A percentile compares a stretch with the other conserved stretches of the same genome.
These are phyloP conservation scores for Alternaria solani DNA, from an alignment of 2,329 filamentous ascomycete genomes.

Conservation along the genomic window DNA sequence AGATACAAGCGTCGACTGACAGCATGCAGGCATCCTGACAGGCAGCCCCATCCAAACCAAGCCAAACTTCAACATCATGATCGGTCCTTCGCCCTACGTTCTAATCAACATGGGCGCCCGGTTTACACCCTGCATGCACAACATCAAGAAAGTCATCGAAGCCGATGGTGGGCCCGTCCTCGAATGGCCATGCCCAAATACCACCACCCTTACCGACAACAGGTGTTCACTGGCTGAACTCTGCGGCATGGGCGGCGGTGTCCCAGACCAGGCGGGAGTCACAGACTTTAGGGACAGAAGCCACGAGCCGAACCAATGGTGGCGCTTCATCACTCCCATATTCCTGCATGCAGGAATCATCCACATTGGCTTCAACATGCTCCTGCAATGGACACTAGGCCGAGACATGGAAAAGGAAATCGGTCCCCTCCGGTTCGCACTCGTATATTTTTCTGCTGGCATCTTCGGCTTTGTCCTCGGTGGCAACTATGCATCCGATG, in stretches of 20 bases:
- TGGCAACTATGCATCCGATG: conserved; percentile 87
- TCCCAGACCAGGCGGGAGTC: conserved; percentile 68
- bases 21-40: conserved; percentile 70
- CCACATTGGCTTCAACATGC: conserved; percentile 94
- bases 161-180: conserved; percentile 51
- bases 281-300: conserved; percentile 63
- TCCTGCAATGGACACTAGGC: conserved; percentile 88
- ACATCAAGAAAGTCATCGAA: conserved; percentile 70
- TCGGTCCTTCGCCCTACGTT: conserved; percentile 88
- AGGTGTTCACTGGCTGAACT: conserved; percentile 78
- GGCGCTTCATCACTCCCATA: conserved; percentile 92
- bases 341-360: conserved; percentile 94
- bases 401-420: conserved; percentile 93
- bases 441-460: conserved; percentile 89
- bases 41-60: conserved; percentile 80
- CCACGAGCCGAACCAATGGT: conserved; percentile 90
- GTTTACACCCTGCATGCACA: conserved; percentile 95
- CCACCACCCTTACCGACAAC: conserved; percentile 65
- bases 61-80: conserved; percentile 94
- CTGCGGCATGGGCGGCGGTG: conserved; percentile 80
- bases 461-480: conserved; percentile 97
- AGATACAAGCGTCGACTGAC: conserved; percentile 14
- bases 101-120: conserved; percentile 97
- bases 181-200: conserved; percentile 81
- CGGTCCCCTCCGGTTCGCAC: conserved; percentile 82